These are phyloP conservation scores for Lophium mytilinum DNA, from an alignment of 495 filamentous ascomycete species.

Conservation along the genomic window DNA sequence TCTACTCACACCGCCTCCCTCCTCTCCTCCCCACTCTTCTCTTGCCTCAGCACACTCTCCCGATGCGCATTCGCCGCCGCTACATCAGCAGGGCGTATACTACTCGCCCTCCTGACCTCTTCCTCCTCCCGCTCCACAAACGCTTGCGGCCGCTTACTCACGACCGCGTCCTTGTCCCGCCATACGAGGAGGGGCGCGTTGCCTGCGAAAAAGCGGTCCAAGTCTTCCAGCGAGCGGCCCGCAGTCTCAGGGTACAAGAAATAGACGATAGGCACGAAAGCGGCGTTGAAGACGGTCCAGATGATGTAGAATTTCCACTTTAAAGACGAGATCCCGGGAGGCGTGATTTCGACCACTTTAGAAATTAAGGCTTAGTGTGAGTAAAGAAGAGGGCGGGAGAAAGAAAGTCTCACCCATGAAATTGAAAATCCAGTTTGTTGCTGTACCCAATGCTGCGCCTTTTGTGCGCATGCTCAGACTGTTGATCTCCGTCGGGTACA, in stretches of 20 bases:
- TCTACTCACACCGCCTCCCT: background rate
- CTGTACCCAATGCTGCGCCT: slow-evolving; percentile 49
- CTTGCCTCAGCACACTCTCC: slow-evolving; percentile 1
- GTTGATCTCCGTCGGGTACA: slow-evolving; percentile 59
- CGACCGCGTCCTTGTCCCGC: slow-evolving; percentile 35
- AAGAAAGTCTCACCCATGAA: slow-evolving; percentile 23
- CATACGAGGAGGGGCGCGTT: slow-evolving; percentile 34
- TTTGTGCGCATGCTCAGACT: slow-evolving; percentile 49
- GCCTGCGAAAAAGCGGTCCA: slow-evolving; percentile 42
- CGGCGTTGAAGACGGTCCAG: slow-evolving; percentile 51
- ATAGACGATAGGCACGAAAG: slow-evolving; percentile 52
- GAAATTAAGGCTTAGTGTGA: background rate
- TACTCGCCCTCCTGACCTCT: slow-evolving; percentile 11
- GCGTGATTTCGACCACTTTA: slow-evolving; percentile 54
- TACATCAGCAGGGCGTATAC: background rate
- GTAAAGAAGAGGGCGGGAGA: background rate
- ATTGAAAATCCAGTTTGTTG: slow-evolving; percentile 55
- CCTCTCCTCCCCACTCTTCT: background rate
- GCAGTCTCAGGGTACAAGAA: slow-evolving; percentile 58
- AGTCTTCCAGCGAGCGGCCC: slow-evolving; percentile 43
- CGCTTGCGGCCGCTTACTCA: slow-evolving; percentile 30
- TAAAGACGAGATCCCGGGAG: slow-evolving; percentile 49
- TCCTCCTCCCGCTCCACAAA: slow-evolving; percentile 6
- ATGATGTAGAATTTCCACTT: slow-evolving; percentile 59
- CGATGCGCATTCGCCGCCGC: background rate